Evolutionary conservation across 208 protist genomes (phyloP).

Genomic region (Strigomonas galati): DNA sequence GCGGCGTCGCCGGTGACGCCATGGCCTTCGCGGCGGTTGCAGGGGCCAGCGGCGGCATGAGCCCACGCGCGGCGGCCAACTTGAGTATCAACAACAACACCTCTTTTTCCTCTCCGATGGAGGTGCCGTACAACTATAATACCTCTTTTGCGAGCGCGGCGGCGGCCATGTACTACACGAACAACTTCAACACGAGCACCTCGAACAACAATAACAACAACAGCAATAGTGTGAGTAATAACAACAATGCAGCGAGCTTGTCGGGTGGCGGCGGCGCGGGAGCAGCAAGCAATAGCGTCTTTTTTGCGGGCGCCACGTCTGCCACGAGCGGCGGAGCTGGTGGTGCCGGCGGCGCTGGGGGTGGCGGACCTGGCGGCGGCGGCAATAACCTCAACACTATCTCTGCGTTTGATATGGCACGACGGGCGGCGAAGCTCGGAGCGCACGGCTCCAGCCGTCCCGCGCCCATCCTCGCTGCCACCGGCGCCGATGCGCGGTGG

Average conservation of each 20-base stretch:
- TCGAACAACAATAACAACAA: not conserved
- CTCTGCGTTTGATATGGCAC: not conserved
- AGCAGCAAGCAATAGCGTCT: not conserved
- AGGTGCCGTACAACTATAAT: not conserved
- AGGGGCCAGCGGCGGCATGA: not conserved
- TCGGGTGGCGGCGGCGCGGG: not conserved
- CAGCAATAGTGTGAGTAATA: not conserved
- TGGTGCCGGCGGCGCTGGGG: not conserved
- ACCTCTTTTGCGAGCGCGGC: not conserved
- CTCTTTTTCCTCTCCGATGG: not conserved
- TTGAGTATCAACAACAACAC: not conserved
- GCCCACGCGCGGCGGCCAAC: too few species aligned
- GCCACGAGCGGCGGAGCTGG: not conserved
- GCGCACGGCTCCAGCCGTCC: slow-evolving; percentile 6
- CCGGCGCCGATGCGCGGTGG: slow-evolving; percentile 46
- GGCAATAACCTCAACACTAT: not conserved
- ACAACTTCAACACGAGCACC: not conserved
- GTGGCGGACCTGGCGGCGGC: not conserved
- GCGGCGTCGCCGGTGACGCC: not conserved
- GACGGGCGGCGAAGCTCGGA: slow-evolving; percentile 13
- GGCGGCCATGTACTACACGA: not conserved
- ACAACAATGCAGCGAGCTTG: not conserved
- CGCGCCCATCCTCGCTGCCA: slow-evolving; percentile 22
- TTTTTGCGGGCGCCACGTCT: not conserved
- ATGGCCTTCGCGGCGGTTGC: not conserved